phyloP scores from a whole-genome alignment of 225 moss, liverwort and hornwort species.

The Thuidium tamariscinum region DNA sequence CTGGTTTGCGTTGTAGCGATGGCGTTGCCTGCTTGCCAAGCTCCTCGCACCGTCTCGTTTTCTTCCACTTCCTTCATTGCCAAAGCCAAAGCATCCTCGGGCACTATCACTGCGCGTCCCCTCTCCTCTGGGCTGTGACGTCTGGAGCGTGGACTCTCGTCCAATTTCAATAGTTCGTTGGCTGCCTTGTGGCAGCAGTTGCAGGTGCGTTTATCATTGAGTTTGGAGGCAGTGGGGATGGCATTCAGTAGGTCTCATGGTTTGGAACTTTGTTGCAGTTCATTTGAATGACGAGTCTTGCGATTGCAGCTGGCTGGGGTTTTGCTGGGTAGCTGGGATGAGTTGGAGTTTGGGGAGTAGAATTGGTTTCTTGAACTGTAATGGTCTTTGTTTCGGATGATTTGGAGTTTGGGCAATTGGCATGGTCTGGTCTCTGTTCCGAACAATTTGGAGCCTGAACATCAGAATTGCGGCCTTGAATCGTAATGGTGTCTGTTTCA shows the following conservation, averaged over 20 bases:
- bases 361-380: not conserved
- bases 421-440: not conserved
- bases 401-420: not conserved
- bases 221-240: not conserved
- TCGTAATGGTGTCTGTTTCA: not conserved
- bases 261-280: not conserved
- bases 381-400: not conserved
- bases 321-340: not conserved
- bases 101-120: not conserved
- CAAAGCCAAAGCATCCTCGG: not conserved
- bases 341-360: not conserved
- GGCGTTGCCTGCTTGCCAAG: conserved; percentile 4
- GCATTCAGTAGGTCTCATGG: not conserved
- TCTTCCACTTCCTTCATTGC: not conserved
- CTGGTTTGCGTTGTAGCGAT: not conserved
- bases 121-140: conserved; percentile 11
- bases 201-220: not conserved
- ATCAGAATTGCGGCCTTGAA: not conserved
- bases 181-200: not conserved
- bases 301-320: not conserved
- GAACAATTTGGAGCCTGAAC: too few relatives aligned
- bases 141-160: not conserved
- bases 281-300: not conserved
- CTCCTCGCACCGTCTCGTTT: not conserved
- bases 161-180: not conserved